phyloP scores from a whole-genome alignment of 129 eudicot species.

The Arctium lappa region DNA sequence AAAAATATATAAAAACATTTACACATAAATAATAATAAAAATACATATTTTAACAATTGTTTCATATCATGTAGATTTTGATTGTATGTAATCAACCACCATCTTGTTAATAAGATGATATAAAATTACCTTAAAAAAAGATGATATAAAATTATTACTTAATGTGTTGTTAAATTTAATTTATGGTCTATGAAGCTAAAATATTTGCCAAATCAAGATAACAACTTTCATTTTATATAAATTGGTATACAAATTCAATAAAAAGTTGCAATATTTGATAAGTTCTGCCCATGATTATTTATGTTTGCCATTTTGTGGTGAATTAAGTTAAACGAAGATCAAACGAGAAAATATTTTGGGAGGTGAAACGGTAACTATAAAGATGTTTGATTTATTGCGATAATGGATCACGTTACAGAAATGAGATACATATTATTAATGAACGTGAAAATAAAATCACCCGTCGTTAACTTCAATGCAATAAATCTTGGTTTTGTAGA shows the following conservation, averaged over 20 bases:
- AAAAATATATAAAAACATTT: no score
- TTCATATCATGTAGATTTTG: neutral
- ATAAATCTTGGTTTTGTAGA: no score
- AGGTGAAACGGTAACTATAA: neutral
- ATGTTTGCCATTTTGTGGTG: neutral
- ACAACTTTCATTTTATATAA: neutral
- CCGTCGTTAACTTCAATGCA: neutral
- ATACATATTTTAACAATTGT: neutral
- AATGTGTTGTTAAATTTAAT: neutral
- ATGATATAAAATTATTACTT: neutral
- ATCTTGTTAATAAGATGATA: neutral
- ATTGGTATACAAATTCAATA: constrained; percentile 1
- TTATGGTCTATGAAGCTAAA: neutral
- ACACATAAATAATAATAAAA: neutral
- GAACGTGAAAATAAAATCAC: neutral
- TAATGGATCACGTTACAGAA: neutral
- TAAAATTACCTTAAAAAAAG: neutral
- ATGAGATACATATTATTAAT: neutral
- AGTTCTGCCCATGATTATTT: neutral
- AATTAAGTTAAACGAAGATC: neutral
- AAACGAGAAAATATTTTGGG: neutral
- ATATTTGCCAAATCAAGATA: constrained; percentile 4
- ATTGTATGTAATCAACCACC: neutral
- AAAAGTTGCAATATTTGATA: neutral
- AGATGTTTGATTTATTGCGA: neutral